These are phyloP conservation scores for Ogataea pilisensis DNA, from an alignment of 805 yeast species.

Conservation along the genomic window DNA sequence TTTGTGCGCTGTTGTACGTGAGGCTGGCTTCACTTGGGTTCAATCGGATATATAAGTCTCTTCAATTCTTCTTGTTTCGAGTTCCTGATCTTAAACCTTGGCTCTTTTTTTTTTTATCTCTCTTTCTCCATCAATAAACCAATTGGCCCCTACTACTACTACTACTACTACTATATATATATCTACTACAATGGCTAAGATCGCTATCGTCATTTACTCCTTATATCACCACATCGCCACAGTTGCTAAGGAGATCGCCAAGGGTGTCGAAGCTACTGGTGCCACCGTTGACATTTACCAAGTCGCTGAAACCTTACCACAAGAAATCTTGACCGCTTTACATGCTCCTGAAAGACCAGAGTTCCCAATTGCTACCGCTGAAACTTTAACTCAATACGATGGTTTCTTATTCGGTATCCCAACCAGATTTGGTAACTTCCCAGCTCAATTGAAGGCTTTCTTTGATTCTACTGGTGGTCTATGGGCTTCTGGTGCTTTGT, in stretches of 20 bases:
- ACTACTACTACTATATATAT: not conserved
- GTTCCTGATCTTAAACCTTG: too few species aligned
- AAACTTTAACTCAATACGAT: constrained; percentile 60
- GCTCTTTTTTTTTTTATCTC: too few species aligned
- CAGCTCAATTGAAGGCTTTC: constrained; percentile 74
- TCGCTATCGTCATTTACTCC: constrained; percentile 57
- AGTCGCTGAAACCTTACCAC: constrained; percentile 71
- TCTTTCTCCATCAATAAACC: too few species aligned
- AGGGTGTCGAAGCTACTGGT: constrained; percentile 71
- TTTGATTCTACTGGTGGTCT: constrained; percentile 75
- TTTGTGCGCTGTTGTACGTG: too few species aligned
- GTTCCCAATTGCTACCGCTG: constrained; percentile 55
- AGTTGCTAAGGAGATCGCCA: constrained; percentile 64
- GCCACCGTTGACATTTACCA: constrained; percentile 64
- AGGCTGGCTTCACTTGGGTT: too few species aligned
- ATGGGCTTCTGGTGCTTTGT: constrained; percentile 71
- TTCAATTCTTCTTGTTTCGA: too few species aligned
- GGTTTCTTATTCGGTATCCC: constrained; percentile 84
- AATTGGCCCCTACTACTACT: too few species aligned
- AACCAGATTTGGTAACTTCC: constrained; percentile 77
- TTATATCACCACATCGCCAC: constrained; percentile 71
- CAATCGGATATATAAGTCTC: too few species aligned
- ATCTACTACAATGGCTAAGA: constrained; percentile 17
- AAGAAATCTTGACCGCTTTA: constrained; percentile 49
- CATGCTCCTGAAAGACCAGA: constrained; percentile 64